Base-by-base conservation (phyloP, 805 yeast genomes). In the Candida hispaniensis region DNA sequence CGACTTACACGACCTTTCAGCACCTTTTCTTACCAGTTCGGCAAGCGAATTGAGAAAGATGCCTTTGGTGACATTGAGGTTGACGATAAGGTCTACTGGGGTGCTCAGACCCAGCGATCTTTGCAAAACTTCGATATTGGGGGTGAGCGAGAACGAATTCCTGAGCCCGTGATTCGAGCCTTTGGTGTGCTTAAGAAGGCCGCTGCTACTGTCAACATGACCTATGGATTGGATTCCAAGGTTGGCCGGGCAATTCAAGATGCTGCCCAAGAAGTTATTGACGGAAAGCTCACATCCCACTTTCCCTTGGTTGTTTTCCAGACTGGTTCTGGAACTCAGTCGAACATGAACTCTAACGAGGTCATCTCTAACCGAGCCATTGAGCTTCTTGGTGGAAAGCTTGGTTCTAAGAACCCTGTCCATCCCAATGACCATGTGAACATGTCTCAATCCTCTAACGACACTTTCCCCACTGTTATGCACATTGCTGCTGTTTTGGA, bases 391-490 rank as follows among this genome's bases (percentile, higher is more conserved):
- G 97, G 96, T 44, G 98, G 97, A 42, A 70, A 67, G 54, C 63
- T 79, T 54, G 98, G 98, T 43, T 77, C 94, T 44, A 91, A 91
- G 67, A 69, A 63, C 44, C 94, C 94, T 18, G 94, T 91, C 39
- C 98, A 91, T 63, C 98, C 98, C 47, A 91, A 91, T 64, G 97
- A 91, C 62, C 97, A 91, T 64, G 93, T 86, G 52, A 91, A 91
- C 70, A 86, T 83, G 82, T 81, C 95, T 12, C 97, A 91, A 66
- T 82, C 94, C n/a, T 83, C 95, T 29, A 91, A 91, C 60, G 98
- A 91, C 64, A 91, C 97, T 38, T 91, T 91, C 80, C 98, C 98
- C 48, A 86, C 98, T 21, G 98, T 88, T 39, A 91, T 91, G 98
- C 98, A 91, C 67, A 88, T 91, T 62, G 96, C 98, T 39, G 95